A percentile compares a stretch with the other conserved stretches of the same genome.
Evolutionary conservation across 2,329 filamentous ascomycete species (phyloP).

Genomic region (Ophiostoma ulmi): DNA sequence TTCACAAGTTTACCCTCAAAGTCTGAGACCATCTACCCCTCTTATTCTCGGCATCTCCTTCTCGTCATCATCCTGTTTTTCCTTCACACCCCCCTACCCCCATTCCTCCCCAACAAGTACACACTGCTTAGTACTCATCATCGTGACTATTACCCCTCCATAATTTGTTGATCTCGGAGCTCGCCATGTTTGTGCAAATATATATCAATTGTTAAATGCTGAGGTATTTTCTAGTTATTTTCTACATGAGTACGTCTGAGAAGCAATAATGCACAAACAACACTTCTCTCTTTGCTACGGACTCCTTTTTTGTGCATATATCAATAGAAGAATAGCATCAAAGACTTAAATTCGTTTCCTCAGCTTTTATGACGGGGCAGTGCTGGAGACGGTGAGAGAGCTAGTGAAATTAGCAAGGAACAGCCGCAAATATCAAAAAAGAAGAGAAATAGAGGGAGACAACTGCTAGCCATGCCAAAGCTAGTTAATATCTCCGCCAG

Average conservation of each 20-base stretch:
- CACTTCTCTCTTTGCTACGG: not conserved
- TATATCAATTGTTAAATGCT: not conserved
- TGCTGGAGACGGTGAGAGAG: not conserved
- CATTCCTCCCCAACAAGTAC: not conserved
- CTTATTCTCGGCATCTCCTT: slow-evolving; percentile 12
- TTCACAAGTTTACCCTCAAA: not conserved
- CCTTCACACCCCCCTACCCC: not conserved
- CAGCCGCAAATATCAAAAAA: slow-evolving; percentile 2
- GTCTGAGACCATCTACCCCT: not conserved
- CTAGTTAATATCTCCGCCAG: not conserved
- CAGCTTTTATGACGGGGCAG: slow-evolving; percentile 9
- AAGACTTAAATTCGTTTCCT: not conserved
- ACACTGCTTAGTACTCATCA: not conserved
- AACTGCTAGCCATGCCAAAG: not conserved
- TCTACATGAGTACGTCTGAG: not conserved
- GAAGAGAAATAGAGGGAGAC: not conserved
- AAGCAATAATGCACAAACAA: slow-evolving; percentile 4
- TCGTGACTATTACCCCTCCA: not conserved
- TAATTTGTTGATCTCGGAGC: not conserved
- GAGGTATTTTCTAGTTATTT: slow-evolving; percentile 10
- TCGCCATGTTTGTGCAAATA: not conserved
- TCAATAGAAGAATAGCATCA: not conserved
- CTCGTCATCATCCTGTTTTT: not conserved
- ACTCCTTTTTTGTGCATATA: slow-evolving; percentile 5
- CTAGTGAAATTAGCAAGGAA: slow-evolving; percentile 3